Percentiles rank a stretch among this genome's conserved stretches.
phyloP scores from a whole-genome alignment of 306 rosid species.

The Rosa multiflora region DNA sequence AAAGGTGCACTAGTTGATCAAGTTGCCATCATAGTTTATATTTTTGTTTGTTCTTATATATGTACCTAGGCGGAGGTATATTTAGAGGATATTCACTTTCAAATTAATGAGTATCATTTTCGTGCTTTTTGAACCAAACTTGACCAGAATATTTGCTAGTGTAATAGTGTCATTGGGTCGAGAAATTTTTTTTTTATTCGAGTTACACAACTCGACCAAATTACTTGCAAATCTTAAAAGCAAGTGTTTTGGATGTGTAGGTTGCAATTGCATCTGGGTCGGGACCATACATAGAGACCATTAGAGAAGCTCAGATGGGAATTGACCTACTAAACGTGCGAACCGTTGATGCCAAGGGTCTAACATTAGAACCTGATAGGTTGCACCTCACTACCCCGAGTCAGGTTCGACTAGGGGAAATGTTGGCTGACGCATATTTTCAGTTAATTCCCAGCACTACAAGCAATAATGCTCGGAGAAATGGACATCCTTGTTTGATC shows the following conservation, averaged over 20 bases:
- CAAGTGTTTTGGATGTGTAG: constrained; percentile 21
- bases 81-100: neutral
- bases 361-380: constrained; percentile 50
- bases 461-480: neutral
- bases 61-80: neutral
- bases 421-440: constrained; percentile 54
- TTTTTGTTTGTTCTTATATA: neutral
- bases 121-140: no score
- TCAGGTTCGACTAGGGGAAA: constrained; percentile 54
- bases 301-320: constrained; percentile 64
- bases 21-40: neutral
- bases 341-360: constrained; percentile 60
- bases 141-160: no score
- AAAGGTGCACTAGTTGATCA: neutral
- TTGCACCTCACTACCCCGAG: constrained; percentile 57
- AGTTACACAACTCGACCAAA: neutral
- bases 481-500: neutral
- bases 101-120: neutral
- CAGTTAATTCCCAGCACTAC: constrained; percentile 37
- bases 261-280: constrained; percentile 66
- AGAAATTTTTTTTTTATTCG: no score
- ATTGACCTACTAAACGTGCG: constrained; percentile 48
- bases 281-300: constrained; percentile 47
- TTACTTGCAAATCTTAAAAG: no score
- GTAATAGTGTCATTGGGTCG: no score